A percentile compares a stretch with the other conserved stretches of the same genome.
Evolutionary conservation across 1,139 yeast genomes (phyloP).

Genomic region (Geotrichum reessii): DNA sequence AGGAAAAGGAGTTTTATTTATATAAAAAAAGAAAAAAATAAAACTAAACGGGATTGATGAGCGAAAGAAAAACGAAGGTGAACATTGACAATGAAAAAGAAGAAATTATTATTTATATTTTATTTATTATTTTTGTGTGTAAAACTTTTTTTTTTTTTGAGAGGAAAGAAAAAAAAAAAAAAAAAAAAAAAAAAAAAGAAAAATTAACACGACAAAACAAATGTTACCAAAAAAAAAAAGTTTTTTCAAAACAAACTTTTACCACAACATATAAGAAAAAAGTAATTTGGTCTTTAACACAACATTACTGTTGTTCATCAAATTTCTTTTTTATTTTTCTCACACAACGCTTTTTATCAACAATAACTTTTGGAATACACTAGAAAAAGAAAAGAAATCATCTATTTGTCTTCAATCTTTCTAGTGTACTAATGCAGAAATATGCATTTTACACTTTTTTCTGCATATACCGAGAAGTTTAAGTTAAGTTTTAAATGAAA

Average conservation of each 20-base stretch:
- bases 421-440: neutral
- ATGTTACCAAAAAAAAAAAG: neutral
- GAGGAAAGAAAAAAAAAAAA: neutral
- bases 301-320: neutral
- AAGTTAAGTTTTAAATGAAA: neutral
- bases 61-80: neutral
- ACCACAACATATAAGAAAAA: neutral
- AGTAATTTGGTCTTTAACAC: neutral
- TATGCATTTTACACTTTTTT: no score
- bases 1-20: neutral
- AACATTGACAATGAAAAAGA: neutral
- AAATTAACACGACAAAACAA: no score
- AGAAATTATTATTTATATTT: no score
- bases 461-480: neutral
- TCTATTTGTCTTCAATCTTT: neutral
- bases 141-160: no score
- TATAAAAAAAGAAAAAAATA: neutral
- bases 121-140: no score
- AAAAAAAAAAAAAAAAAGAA: neutral
- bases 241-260: no score
- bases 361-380: neutral
- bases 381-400: neutral
- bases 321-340: neutral
- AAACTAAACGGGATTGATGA: neutral
- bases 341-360: neutral